Evolutionary conservation across 768 basidiomycete genomes (phyloP), one percentile per base, ranked within the genome.

Genomic region (Mycena crocata): DNA sequence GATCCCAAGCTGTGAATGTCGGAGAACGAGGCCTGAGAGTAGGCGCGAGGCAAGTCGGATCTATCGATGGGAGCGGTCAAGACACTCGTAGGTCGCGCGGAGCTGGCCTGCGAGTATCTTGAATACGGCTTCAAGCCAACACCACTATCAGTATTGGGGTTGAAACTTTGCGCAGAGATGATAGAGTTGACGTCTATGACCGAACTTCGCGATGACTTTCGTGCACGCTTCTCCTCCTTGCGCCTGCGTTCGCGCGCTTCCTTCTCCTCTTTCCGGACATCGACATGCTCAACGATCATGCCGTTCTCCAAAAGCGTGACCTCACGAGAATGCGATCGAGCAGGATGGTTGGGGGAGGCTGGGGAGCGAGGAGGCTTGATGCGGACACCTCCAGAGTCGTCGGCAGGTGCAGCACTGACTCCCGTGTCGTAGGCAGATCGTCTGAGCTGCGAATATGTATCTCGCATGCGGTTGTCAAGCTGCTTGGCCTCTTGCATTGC

Each of bases 241-340:
- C 87, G 87, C 63, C 84, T 83, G 30, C 92, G 88, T 46, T 93
- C 90, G 46, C 87, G 86, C 39, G 89, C 91, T 69, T 93, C 93
- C 63, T 81, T 86, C 76, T 93, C 93, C 77, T 94, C 93, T 68
- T 84, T 90, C 34, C 90, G 87, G 23, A 96, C 87, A 76, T 96
- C 88, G 39, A 96, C 91, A 66, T 93, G 92, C 72, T 96, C 95
- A 10, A 95, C 90, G 57, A 95, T 93, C 85, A 96, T 89, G 4
- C 94, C 94, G 69, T 93, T 95, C 77, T 95, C 92, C 24, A 96
- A 86, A 13, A 96, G 81, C 0, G 93, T 93, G 17, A 93, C 84
- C 60, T 95, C 92, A 35, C 92, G 86, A 42, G 89, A 89, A 58
- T 88, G 85, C 24, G 81, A 83, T 32, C 85, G 86, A 35, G 39